Evolutionary conservation across 129 eudicot genomes (phyloP).

Genomic region (Pseudognaphalium luteoalbum): DNA sequence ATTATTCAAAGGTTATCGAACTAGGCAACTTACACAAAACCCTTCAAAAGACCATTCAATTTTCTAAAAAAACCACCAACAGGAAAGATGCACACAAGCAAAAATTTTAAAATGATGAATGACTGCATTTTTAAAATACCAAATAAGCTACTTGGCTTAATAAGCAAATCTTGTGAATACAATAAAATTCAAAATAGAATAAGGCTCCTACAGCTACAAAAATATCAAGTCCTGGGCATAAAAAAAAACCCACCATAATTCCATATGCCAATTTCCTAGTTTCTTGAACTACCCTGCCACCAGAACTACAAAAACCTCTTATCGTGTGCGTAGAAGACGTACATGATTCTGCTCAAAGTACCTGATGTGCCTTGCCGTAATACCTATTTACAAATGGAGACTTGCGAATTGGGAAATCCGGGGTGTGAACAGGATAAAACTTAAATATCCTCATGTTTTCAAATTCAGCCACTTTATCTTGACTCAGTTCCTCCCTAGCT

Average conservation of each 20-base stretch:
- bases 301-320: neutral
- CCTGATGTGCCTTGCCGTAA: constrained; percentile 71
- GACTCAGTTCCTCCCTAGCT: constrained; percentile 65
- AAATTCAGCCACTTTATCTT: constrained; percentile 62
- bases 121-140: neutral
- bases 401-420: constrained; percentile 78
- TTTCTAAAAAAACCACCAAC: too few relatives aligned
- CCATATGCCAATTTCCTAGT: neutral
- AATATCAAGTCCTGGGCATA: constrained; percentile 2
- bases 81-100: neutral
- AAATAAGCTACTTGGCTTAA: neutral
- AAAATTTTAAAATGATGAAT: too few relatives aligned
- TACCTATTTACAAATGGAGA: constrained; percentile 73
- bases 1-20: too few relatives aligned
- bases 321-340: neutral
- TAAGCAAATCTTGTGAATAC: neutral
- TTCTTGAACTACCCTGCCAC: constrained; percentile 5
- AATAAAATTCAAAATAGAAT: neutral
- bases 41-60: too few relatives aligned
- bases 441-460: constrained; percentile 78
- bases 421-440: constrained; percentile 84
- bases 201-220: constrained; percentile 24
- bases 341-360: constrained; percentile 38
- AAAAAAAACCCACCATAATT: neutral
- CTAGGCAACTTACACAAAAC: too few relatives aligned